phyloP scores from a whole-genome alignment of 2,329 filamentous ascomycete species.

The Sarocladium oryzae region DNA sequence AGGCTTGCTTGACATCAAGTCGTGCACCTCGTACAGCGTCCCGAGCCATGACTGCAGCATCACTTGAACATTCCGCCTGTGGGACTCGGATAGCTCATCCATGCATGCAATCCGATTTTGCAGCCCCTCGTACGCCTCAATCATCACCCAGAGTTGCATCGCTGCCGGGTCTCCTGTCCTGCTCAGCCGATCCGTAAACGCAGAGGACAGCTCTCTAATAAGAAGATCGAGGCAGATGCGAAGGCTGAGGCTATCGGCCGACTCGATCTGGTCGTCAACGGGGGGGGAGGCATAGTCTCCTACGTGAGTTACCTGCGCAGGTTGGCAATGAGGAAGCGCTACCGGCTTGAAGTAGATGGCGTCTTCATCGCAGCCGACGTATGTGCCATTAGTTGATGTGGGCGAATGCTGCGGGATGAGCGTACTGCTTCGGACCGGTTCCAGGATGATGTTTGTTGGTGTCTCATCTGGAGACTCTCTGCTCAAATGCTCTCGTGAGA shows the following conservation, averaged over 20 bases:
- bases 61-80: conserved; percentile 20
- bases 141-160: conserved; percentile 50
- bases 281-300: conserved; percentile 13
- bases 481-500: neutral
- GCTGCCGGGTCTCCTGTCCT: conserved; percentile 30
- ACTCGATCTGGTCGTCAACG: conserved; percentile 12
- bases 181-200: conserved; percentile 19
- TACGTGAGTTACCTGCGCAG: conserved; percentile 15
- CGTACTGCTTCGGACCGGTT: neutral
- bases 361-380: conserved; percentile 42
- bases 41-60: conserved; percentile 47
- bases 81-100: conserved; percentile 24
- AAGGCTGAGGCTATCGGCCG: conserved; percentile 33
- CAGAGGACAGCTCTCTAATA: conserved; percentile 41
- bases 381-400: conserved; percentile 29
- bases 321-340: conserved; percentile 30
- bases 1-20: conserved; percentile 10
- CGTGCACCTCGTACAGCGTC: conserved; percentile 41
- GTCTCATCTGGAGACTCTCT: neutral
- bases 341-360: conserved; percentile 40
- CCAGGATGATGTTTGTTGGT: neutral
- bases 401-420: neutral
- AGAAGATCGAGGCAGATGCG: conserved; percentile 47
- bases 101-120: conserved; percentile 36
- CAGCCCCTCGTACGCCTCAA: conserved; percentile 50